Evolutionary conservation across 805 yeast species (phyloP).

Genomic region (Nakazawaea wyomingensis): DNA sequence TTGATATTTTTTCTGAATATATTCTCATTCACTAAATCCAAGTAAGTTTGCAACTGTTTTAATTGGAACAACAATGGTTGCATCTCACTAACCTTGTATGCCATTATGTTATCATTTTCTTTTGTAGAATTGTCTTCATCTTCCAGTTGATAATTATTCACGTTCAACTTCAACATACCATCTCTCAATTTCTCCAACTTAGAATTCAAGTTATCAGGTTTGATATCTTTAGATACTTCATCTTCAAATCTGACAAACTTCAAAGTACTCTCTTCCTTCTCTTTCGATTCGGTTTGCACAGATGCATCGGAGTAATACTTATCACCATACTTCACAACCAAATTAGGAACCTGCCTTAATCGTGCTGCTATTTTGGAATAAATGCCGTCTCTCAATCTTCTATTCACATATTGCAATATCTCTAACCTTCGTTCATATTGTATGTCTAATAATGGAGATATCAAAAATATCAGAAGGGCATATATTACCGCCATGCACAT

Average conservation of each 20-base stretch:
- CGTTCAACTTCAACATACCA: slow-evolving; percentile 1
- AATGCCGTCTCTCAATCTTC: slow-evolving; percentile 25
- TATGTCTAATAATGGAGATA: slow-evolving; percentile 36
- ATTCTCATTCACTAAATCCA: slow-evolving; percentile 21
- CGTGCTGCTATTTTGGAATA: slow-evolving; percentile 21
- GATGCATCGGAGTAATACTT: slow-evolving; percentile 29
- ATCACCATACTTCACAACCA: slow-evolving; percentile 37
- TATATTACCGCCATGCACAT: slow-evolving; percentile 26
- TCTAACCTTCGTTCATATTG: slow-evolving; percentile 35
- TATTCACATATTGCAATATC: slow-evolving; percentile 24
- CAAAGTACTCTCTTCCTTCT: neutral
- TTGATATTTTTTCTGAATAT: neutral
- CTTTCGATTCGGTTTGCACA: slow-evolving; percentile 8
- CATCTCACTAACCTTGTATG: slow-evolving; percentile 26
- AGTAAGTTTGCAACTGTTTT: slow-evolving; percentile 25
- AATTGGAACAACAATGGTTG: slow-evolving; percentile 29
- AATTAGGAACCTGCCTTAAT: slow-evolving; percentile 31
- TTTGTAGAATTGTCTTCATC: neutral
- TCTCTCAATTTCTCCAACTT: neutral
- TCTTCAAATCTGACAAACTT: slow-evolving; percentile 4
- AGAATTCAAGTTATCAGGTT: neutral
- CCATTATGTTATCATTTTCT: neutral
- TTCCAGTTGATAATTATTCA: slow-evolving; percentile 2
- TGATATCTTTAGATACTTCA: neutral
- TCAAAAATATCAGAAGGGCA: slow-evolving; percentile 25